Conservation (phyloP, 441 rosid genomes). For the Sinapis alba region DNA sequence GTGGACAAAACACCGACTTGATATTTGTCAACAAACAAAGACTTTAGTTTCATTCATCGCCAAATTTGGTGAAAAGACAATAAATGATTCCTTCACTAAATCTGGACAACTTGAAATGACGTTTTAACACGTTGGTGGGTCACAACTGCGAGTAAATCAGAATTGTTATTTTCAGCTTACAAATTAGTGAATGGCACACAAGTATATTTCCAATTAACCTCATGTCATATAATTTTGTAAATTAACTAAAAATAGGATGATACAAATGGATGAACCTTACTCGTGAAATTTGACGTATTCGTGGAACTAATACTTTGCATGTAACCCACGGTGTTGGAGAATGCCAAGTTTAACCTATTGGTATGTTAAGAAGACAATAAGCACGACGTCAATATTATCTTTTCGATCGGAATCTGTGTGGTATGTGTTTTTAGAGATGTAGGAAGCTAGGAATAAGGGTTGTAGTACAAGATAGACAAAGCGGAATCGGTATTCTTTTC, state of each 20-base stretch:
- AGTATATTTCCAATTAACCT: neutral
- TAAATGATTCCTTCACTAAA: neutral
- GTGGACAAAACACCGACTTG: constrained; percentile 18
- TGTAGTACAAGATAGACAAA: neutral
- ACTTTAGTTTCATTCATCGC: neutral
- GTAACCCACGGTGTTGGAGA: neutral
- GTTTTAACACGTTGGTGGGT: neutral
- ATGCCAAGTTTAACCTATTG: neutral
- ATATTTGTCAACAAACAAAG: neutral
- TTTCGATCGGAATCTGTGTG: neutral
- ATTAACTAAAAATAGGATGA: neutral
- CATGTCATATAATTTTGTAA: neutral
- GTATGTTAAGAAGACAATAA: neutral
- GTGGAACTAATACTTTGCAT: neutral
- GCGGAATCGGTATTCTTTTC: neutral
- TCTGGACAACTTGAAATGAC: constrained; percentile 13
- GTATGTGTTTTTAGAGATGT: neutral
- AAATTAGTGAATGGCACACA: neutral
- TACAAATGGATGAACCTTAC: neutral
- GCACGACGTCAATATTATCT: neutral
- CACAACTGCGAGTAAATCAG: neutral
- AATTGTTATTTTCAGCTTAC: neutral
- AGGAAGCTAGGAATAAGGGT: neutral
- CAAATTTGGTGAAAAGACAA: neutral
- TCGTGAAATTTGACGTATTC: neutral